Evolutionary conservation across 169 alveolate genomes (phyloP).

Genomic region (Babesia sp.): DNA sequence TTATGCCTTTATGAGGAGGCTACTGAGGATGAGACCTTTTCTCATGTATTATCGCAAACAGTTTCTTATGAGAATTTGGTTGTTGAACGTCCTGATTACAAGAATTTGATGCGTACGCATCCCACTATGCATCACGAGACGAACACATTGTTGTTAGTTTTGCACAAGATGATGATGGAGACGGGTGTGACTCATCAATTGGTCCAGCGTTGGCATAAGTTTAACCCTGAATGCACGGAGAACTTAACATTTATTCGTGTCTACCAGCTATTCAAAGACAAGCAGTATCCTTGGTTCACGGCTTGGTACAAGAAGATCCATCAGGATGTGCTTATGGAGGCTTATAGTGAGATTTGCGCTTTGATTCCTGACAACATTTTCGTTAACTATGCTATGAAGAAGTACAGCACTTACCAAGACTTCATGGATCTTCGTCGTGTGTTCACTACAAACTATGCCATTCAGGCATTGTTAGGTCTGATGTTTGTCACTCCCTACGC

Average conservation of each 20-base stretch:
- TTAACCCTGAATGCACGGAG: conserved; percentile 37
- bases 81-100: not conserved
- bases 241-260: conserved; percentile 42
- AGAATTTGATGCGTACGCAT: not conserved
- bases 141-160: conserved; percentile 36
- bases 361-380: conserved; percentile 61
- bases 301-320: conserved; percentile 65
- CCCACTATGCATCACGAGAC: conserved; percentile 40
- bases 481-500: conserved; percentile 63
- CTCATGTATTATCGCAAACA: conserved; percentile 20
- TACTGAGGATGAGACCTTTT: conserved; percentile 30
- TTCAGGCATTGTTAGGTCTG: conserved; percentile 60
- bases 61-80: conserved; percentile 31
- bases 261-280: conserved; percentile 60
- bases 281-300: conserved; percentile 67
- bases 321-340: conserved; percentile 66
- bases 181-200: conserved; percentile 51
- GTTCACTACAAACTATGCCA: conserved; percentile 52
- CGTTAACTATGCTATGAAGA: conserved; percentile 11
- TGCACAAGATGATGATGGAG: conserved; percentile 65
- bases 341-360: conserved; percentile 53
- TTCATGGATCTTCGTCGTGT: conserved; percentile 33
- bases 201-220: conserved; percentile 53
- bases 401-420: conserved; percentile 39
- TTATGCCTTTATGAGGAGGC: conserved; percentile 62